phyloP scores from a whole-genome alignment of 495 filamentous ascomycete genomes.

The Penicillium pulvis region DNA sequence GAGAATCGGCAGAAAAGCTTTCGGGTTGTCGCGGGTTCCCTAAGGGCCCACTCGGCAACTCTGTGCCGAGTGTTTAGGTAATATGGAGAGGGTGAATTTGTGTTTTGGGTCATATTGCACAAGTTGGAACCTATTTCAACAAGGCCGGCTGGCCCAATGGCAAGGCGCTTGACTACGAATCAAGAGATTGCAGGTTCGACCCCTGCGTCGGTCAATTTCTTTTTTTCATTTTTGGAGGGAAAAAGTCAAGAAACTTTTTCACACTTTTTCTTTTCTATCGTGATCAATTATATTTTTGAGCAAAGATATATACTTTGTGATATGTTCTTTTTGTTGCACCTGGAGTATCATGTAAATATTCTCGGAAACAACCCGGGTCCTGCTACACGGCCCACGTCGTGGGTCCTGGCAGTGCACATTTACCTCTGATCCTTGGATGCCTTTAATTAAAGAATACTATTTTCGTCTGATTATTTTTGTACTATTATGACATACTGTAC shows the following conservation, averaged over 20 bases:
- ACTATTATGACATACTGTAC: neutral
- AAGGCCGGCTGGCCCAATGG: conserved; percentile 63
- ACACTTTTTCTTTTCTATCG: no score
- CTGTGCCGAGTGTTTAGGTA: conserved; percentile 9
- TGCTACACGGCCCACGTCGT: neutral
- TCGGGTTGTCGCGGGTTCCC: no score
- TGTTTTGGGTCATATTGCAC: neutral
- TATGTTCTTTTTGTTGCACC: neutral
- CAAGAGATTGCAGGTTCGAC: conserved; percentile 60
- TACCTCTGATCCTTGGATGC: neutral
- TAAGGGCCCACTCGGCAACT: conserved; percentile 14
- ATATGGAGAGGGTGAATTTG: no score
- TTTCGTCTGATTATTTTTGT: neutral
- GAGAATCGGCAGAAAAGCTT: no score
- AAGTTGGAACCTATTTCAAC: neutral
- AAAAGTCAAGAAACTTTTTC: no score
- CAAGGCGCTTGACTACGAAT: conserved; percentile 76
- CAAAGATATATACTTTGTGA: neutral
- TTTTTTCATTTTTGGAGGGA: no score
- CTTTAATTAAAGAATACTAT: conserved; percentile 2
- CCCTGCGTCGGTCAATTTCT: conserved; percentile 47
- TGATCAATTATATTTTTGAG: neutral
- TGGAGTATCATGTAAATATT: neutral
- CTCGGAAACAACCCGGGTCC: no score
- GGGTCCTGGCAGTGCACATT: neutral